Percentiles rank a stretch among this genome's conserved stretches.
Conservation (phyloP, 768 basidiomycete species). For the Auricularia sp. region DNA sequence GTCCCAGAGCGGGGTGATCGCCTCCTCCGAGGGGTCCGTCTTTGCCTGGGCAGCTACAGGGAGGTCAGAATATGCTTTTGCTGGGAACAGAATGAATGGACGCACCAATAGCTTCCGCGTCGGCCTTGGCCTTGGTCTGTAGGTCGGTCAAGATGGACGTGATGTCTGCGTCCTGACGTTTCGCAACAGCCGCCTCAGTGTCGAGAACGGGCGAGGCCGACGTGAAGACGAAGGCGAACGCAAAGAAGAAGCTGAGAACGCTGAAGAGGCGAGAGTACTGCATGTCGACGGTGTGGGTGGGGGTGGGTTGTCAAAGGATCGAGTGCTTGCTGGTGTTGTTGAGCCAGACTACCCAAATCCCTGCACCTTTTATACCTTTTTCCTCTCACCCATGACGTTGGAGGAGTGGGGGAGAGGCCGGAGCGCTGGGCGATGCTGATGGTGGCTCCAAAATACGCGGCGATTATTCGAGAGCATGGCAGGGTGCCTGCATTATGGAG, state of each 20-base stretch:
- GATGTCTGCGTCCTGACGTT: conserved; percentile 14
- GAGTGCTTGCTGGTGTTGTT: neutral
- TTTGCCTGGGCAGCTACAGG: neutral
- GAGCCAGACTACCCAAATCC: neutral
- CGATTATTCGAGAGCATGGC: no score
- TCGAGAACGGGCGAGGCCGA: neutral
- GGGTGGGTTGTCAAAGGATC: neutral
- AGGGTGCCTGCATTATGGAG: no score
- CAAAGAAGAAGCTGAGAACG: conserved; percentile 5
- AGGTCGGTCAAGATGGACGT: conserved; percentile 13
- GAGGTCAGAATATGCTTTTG: conserved; percentile 7
- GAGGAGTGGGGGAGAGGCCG: no score
- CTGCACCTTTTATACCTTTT: neutral
- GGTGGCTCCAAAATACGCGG: no score
- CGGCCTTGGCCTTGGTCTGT: conserved; percentile 12
- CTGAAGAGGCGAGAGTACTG: conserved; percentile 5
- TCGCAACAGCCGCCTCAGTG: neutral
- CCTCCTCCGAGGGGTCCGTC: conserved; percentile 13
- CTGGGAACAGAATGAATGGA: neutral
- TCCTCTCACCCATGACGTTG: no score
- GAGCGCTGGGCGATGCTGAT: no score
- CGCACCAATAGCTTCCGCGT: conserved; percentile 17
- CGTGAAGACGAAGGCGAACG: conserved; percentile 1
- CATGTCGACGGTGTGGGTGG: neutral
- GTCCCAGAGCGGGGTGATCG: conserved; percentile 15